Conservation (phyloP, 2,329 filamentous ascomycete species). For the Penicillium fuscoglaucum region DNA sequence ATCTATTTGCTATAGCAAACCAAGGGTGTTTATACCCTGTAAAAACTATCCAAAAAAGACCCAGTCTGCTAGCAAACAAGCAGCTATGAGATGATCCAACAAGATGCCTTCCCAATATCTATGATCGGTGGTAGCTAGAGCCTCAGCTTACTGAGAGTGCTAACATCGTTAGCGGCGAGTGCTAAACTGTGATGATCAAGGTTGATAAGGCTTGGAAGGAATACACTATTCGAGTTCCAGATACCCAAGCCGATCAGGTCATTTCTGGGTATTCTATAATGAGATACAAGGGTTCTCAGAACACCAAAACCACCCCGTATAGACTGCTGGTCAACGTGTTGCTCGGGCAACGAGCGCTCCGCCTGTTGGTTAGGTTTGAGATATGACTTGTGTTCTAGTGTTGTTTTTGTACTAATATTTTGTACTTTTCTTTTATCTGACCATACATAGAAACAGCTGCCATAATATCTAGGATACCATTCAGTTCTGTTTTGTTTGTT, state of each 20-base stretch:
- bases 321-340: not conserved
- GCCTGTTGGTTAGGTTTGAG: not conserved
- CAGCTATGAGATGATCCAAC: too few relatives aligned
- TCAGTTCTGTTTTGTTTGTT: not conserved
- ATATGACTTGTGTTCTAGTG: not conserved
- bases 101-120: conserved; percentile 27
- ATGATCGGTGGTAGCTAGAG: conserved; percentile 47
- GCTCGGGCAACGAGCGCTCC: not conserved
- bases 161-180: conserved; percentile 39
- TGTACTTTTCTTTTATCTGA: not conserved
- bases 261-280: conserved; percentile 53
- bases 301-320: conserved; percentile 21
- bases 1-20: too few relatives aligned
- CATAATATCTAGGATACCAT: not conserved
- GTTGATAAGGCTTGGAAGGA: conserved; percentile 39
- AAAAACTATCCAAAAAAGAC: too few relatives aligned
- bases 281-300: conserved; percentile 35
- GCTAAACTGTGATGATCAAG: conserved; percentile 44
- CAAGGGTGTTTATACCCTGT: too few relatives aligned
- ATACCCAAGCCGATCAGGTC: conserved; percentile 49
- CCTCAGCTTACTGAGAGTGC: conserved; percentile 39
- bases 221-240: conserved; percentile 52
- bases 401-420: not conserved
- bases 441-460: not conserved
- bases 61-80: too few relatives aligned